Evolutionary conservation across 1,284 basidiomycete genomes (phyloP), one percentile per base, ranked within the genome.

Genomic region (Puccinia polysora): DNA sequence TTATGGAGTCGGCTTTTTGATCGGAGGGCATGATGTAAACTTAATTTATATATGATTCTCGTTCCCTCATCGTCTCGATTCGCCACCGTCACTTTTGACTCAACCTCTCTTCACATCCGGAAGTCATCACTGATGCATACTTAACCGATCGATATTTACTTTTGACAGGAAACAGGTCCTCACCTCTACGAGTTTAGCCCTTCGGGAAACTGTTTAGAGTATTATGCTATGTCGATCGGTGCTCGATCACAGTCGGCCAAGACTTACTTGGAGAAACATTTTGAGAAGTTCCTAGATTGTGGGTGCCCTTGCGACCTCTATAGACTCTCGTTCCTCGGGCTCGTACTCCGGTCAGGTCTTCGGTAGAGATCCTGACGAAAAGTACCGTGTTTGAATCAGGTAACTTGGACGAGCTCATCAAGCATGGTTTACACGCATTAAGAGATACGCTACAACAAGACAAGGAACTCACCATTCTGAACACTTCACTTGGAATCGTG

Each of bases 171-270:
- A 78, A 87, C 88, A 34, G 96, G 96, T 0, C 94, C 96, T 10
- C 96, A 98, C 81, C 86, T 99, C 56, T 97, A 91, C 82, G 96
- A 98, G 81, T 98, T 99, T 83, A 93, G 91, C 0, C 96, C 96
- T 0, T 90, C 94, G 0, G 96, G 96, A 32, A 96, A 92, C 79
- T 92, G 92, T 62, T 97, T 95, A 80, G 96, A 98, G 81, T 99
- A 97, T 83, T 93, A 88, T 79, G 96, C 96, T 53, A 96, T 97
- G 87, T 94, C 91, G 34, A 97, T 99, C 80, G 96, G 96, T 64
- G 96, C 96, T 18, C 86, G 96, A 60, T 91, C 88, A 81, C 96
- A 98, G 82, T 94, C 90, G 77, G 95, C 96, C 68, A 98, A 97
- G 83, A 99, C 96, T 7, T 98, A 98, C 80, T 84, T 99, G 34